Evolutionary conservation across 208 protist genomes (phyloP).

Genomic region (Leptomonas pyrrhocoris): DNA sequence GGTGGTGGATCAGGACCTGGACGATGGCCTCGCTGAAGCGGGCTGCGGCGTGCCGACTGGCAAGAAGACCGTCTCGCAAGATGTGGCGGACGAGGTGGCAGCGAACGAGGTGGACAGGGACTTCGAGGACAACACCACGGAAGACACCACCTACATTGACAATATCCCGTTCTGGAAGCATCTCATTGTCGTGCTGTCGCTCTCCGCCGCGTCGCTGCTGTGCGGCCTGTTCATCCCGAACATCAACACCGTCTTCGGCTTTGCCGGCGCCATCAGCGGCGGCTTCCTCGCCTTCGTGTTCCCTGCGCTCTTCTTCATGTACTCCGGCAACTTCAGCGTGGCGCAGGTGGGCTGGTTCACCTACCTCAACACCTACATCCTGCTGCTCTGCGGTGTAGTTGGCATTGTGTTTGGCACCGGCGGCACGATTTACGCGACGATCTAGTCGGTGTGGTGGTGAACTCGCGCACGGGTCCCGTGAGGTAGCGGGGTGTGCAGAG

Average conservation of each 20-base stretch:
- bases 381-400: conserved; percentile 44
- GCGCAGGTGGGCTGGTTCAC: conserved; percentile 46
- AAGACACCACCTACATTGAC: conserved; percentile 44
- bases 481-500: no score
- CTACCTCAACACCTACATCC: conserved; percentile 58
- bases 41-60: not conserved
- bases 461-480: no score
- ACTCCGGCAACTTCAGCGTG: conserved; percentile 53
- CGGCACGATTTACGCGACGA: conserved; percentile 36
- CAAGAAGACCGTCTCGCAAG: conserved; percentile 15
- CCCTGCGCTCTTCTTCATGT: conserved; percentile 64
- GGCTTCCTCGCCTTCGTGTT: conserved; percentile 67
- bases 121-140: conserved; percentile 9
- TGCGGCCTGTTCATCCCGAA: conserved; percentile 76
- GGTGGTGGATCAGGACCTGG: not conserved
- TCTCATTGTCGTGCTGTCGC: conserved; percentile 34
- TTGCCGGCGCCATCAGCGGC: conserved; percentile 58
- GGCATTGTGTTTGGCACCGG: conserved; percentile 38
- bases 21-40: not conserved
- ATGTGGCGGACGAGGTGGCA: not conserved
- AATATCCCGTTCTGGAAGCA: conserved; percentile 54
- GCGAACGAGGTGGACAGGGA: conserved; percentile 6
- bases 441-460: not conserved
- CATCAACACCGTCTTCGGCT: conserved; percentile 69
- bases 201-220: conserved; percentile 45